Base-by-base conservation (phyloP, 768 basidiomycete genomes). In the Mycena epipterygia region DNA sequence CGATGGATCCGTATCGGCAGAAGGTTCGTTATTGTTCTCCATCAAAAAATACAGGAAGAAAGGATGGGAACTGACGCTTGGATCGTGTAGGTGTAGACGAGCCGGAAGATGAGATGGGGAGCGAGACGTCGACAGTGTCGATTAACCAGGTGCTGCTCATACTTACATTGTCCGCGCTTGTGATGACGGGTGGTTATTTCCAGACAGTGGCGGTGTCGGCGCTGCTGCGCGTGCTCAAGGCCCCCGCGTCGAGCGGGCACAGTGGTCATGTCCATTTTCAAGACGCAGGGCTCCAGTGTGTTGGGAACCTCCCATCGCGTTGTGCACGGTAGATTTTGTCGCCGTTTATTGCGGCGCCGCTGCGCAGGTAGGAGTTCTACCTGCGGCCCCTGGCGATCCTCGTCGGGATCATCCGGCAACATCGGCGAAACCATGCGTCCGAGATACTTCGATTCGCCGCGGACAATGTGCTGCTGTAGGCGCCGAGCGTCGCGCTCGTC, bases 231-330 rank as follows among this genome's bases (percentile, higher is more conserved):
- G 93, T 99, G 66, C 81, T 99, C 71, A 94, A 92, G 77, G 98
- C 99, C 78, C 92, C 95, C 61, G 91, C 96, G 2, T 86, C 97
- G 71, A 93, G 89, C 76, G 90, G 85, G 66, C 92, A 95, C 73
- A 78, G 97, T 96, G 2, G 93, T 99, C 75, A 98, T 99, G 95
- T 93, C 96, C 56, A 99, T 99, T 66, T 99, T 98, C 88, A 96
- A 97, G 81, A 98, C 96, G 0, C 97, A 99, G 78, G 97, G 14
- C 82, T 99, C 77, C 96, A 96, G 86, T 98, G 95, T 78, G 96
- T 97, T n/a, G 90, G 94, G 4, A 98, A 97, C 81, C 83, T 99
- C n/a, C 95, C 97, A 39, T 13, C 14, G 16, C 8, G 49, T 65
- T 56, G 72, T 41, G 71, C 33, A 32, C 64, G 11, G 12, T 73